phyloP scores from a whole-genome alignment of 768 basidiomycete species.

The Suillus paluster region DNA sequence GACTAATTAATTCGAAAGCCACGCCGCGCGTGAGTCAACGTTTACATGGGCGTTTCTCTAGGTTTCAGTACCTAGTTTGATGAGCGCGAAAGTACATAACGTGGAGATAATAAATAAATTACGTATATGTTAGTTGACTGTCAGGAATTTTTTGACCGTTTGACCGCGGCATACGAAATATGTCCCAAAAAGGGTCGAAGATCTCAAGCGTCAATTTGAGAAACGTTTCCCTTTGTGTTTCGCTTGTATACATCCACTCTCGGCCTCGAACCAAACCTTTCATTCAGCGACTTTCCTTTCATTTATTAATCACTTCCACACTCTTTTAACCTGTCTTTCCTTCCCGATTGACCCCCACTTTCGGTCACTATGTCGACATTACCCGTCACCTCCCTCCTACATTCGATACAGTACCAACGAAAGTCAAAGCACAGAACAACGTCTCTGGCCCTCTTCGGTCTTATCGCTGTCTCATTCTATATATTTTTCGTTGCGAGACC shows the following conservation, averaged over 20 bases:
- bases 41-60: too few species aligned
- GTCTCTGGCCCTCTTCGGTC: slow-evolving; percentile 55
- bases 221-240: background rate
- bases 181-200: background rate
- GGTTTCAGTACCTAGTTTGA: too few species aligned
- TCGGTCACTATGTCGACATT: slow-evolving; percentile 26
- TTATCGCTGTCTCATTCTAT: slow-evolving; percentile 57
- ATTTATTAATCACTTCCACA: slow-evolving; percentile 6
- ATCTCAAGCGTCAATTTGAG: background rate
- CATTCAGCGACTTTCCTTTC: slow-evolving; percentile 14
- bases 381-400: slow-evolving; percentile 33
- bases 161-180: background rate
- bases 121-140: too few species aligned
- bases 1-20: too few species aligned
- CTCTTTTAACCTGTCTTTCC: slow-evolving; percentile 8
- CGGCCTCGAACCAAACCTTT: background rate
- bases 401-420: slow-evolving; percentile 42
- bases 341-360: slow-evolving; percentile 20
- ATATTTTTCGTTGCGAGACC: slow-evolving; percentile 55
- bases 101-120: too few species aligned
- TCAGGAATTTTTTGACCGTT: too few species aligned
- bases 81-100: too few species aligned
- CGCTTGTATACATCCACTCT: slow-evolving; percentile 2
- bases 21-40: too few species aligned
- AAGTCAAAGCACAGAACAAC: slow-evolving; percentile 57